A percentile compares a stretch with the other conserved stretches of the same genome.
These are phyloP conservation scores for Eucalyptus sp. DNA, from an alignment of 345 rosid species.

Conservation along the genomic window DNA sequence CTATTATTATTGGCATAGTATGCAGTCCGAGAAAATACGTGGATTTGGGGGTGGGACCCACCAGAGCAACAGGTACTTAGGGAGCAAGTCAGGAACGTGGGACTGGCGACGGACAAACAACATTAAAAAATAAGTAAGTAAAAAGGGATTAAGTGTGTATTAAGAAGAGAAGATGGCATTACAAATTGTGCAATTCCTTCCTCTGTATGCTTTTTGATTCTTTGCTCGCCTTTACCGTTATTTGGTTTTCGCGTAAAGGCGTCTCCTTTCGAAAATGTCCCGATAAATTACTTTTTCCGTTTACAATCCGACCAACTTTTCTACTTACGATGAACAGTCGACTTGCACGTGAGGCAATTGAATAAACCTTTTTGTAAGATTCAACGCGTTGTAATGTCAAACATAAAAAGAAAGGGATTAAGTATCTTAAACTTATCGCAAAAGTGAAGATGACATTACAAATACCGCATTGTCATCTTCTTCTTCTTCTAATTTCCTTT, in stretches of 20 bases:
- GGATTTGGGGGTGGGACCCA: not conserved
- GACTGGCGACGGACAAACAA: not conserved
- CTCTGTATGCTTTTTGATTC: not conserved
- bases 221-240: not conserved
- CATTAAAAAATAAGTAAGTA: not conserved
- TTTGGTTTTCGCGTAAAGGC: not conserved
- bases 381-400: not conserved
- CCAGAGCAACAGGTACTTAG: not conserved
- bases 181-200: not conserved
- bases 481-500: not conserved
- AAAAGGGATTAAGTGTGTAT: not conserved
- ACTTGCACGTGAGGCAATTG: not conserved
- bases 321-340: accelerated
- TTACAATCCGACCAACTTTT: not conserved
- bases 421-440: not conserved
- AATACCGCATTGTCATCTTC: not conserved
- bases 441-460: not conserved
- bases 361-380: too few species aligned
- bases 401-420: too few species aligned
- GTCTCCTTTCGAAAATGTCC: not conserved
- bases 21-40: not conserved
- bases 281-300: not conserved
- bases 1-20: not conserved
- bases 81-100: not conserved
- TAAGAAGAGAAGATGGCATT: not conserved